A percentile compares a stretch with the other conserved stretches of the same genome.
phyloP scores from a whole-genome alignment of 108 stramenopile species.

The Parmales sp. region DNA sequence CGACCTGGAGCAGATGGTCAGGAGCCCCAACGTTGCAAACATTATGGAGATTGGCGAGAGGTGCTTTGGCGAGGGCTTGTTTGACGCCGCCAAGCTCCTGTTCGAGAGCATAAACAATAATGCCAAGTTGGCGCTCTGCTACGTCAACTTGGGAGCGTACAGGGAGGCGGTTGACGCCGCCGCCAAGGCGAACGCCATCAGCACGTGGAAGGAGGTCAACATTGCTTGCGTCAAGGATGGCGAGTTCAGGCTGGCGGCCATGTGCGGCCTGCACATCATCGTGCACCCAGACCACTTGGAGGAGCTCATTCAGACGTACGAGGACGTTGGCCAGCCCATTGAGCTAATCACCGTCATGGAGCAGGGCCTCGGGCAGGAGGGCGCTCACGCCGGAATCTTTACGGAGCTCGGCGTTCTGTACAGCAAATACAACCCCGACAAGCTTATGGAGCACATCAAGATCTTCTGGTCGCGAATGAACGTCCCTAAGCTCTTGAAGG shows the following conservation, averaged over 20 bases:
- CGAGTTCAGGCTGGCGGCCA: conserved; percentile 55
- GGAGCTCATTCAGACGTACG: conserved; percentile 56
- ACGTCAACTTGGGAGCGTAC: conserved; percentile 42
- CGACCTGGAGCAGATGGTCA: conserved; percentile 54
- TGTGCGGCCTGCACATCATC: conserved; percentile 56
- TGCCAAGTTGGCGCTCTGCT: conserved; percentile 57
- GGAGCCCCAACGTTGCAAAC: conserved; percentile 56
- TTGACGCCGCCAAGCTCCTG: conserved; percentile 51
- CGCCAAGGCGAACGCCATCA: conserved; percentile 49
- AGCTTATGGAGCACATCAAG: conserved; percentile 68
- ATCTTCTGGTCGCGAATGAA: conserved; percentile 51
- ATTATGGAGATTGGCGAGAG: conserved; percentile 45
- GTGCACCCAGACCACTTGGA: conserved; percentile 66
- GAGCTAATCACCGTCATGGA: conserved; percentile 64
- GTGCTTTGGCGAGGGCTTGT: conserved; percentile 46
- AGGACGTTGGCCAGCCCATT: conserved; percentile 41
- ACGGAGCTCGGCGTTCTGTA: conserved; percentile 63
- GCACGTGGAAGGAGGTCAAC: conserved; percentile 63
- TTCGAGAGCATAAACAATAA: conserved; percentile 59
- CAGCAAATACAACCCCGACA: conserved; percentile 51
- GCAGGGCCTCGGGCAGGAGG: conserved; percentile 49
- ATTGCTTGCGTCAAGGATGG: conserved; percentile 40
- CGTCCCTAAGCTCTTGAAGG: conserved; percentile 42
- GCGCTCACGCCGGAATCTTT: conserved; percentile 54
- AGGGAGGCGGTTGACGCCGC: conserved; percentile 62